These are phyloP conservation scores for Calycina marina DNA, from an alignment of 2,329 filamentous ascomycete genomes.

Conservation along the genomic window DNA sequence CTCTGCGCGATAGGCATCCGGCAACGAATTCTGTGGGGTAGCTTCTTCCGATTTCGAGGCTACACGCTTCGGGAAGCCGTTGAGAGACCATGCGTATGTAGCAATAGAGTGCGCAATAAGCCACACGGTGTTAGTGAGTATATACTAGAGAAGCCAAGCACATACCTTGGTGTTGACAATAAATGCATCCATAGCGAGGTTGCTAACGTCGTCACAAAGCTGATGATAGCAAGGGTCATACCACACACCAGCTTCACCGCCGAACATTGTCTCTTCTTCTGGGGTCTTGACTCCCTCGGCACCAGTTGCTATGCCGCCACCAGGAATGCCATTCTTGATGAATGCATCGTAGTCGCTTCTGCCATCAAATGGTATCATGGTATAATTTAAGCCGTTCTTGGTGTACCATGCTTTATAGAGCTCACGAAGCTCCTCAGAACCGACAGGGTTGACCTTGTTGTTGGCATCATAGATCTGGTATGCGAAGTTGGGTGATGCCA, in stretches of 20 bases:
- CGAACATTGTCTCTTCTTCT: slow-evolving; percentile 50
- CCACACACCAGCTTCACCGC: slow-evolving; percentile 49
- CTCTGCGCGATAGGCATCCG: neutral
- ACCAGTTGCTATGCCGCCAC: slow-evolving; percentile 63
- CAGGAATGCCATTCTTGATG: slow-evolving; percentile 56
- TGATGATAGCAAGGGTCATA: slow-evolving; percentile 48
- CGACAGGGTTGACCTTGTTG: slow-evolving; percentile 53
- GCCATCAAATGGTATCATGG: slow-evolving; percentile 61
- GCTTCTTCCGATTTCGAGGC: slow-evolving; percentile 7
- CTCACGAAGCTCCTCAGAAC: slow-evolving; percentile 53
- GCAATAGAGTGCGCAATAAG: slow-evolving; percentile 61
- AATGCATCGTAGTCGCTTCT: slow-evolving; percentile 71
- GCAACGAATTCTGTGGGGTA: neutral
- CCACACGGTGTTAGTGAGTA: slow-evolving; percentile 22
- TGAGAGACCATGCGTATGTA: slow-evolving; percentile 49
- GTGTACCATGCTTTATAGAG: slow-evolving; percentile 56
- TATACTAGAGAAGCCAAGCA: neutral
- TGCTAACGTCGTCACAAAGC: slow-evolving; percentile 42
- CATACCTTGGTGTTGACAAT: slow-evolving; percentile 43
- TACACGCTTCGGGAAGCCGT: slow-evolving; percentile 45
- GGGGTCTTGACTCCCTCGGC: slow-evolving; percentile 63
- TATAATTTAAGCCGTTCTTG: slow-evolving; percentile 46
- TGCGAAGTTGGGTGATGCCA: slow-evolving; percentile 50
- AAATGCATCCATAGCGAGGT: slow-evolving; percentile 46
- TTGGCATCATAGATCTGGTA: slow-evolving; percentile 60